phyloP scores from a whole-genome alignment of 345 rosid genomes.

The Reutealis trisperma region DNA sequence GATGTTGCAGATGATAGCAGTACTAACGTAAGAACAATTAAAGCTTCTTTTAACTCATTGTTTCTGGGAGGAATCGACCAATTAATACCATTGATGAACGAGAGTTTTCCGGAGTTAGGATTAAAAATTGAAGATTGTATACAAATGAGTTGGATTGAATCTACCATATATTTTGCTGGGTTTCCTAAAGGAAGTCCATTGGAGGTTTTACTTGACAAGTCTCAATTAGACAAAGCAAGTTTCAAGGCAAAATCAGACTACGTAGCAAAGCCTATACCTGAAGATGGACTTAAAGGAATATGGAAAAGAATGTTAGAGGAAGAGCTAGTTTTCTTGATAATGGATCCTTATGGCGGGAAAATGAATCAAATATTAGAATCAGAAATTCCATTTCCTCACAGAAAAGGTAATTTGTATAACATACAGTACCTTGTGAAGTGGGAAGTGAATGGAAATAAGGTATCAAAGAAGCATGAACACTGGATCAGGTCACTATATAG shows the following conservation, averaged over 20 bases:
- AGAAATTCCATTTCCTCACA: conserved; percentile 23
- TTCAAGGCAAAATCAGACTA: conserved; percentile 30
- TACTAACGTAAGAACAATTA: not conserved
- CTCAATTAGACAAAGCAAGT: conserved; percentile 18
- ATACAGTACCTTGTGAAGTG: conserved; percentile 31
- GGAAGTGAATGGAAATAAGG: conserved; percentile 6
- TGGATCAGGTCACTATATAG: conserved; percentile 22
- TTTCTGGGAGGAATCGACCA: conserved; percentile 16
- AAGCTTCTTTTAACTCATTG: conserved; percentile 14
- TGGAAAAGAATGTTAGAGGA: conserved; percentile 13
- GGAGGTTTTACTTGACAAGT: conserved; percentile 25
- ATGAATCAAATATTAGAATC: conserved; percentile 24
- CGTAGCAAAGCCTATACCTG: conserved; percentile 20
- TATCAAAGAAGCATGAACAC: conserved; percentile 9
- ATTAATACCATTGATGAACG: conserved; percentile 7
- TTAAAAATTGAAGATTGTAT: conserved; percentile 11
- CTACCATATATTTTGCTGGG: conserved; percentile 19
- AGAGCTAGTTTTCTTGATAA: conserved; percentile 10
- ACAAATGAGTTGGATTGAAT: conserved; percentile 33
- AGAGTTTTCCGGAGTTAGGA: conserved; percentile 23
- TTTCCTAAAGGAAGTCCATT: conserved; percentile 12
- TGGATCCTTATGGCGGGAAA: conserved; percentile 31
- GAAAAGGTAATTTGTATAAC: conserved; percentile 26
- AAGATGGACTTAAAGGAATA: conserved; percentile 13
- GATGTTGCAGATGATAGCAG: not conserved